Evolutionary conservation across 352 stramenopile genomes (phyloP), one percentile per base, ranked within the genome.

Genomic region (Phytopythium ostracodes): DNA sequence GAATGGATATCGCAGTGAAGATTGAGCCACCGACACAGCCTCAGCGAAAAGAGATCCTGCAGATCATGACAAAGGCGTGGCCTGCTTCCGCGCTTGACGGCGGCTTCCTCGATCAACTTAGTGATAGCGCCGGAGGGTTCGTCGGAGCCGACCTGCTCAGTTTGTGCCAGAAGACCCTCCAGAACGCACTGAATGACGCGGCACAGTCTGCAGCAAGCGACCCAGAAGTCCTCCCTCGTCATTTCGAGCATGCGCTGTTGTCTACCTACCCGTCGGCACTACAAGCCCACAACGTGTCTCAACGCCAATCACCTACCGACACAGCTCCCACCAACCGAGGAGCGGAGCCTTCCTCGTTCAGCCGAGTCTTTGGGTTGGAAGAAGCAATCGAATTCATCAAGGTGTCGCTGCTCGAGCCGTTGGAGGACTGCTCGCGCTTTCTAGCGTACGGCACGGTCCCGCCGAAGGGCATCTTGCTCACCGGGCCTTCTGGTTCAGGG

Each of bases 381-480:
- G 77, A 98, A n/a, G 97, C 97, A 0, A 98, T 99, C 62, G 70
- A 88, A 64, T 92, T 96, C 67, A 79, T 99, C 42, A 83, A 89
- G 8, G 95, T 99, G 49, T 98, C 98, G 50, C 84, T 99, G 59
- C 75, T 99, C 35, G 98, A 98, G 71, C 98, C 98, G 20, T 88
- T 99, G 49, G 83, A 98, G 67, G 92, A 99, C 64, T 92, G 92
- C 50, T 89, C 88, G 25, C 81, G 98, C 12, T 99, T 99, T 68
- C 85, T 98, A 31, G 84, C 90, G 61, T 99, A 99, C 64, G 97
- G 97, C 24, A 98, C 99, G 42, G 83, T 95, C 62, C 92, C 97
- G 31, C 97, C 96, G 5, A 91, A 97, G 66, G 98, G 98, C 46
- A 96, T 99, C n/a, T 76, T 99, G 12, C 95, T 99, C 43, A 99